Base-by-base conservation (phyloP, 768 basidiomycete genomes). In the Clathrus columnatus region DNA sequence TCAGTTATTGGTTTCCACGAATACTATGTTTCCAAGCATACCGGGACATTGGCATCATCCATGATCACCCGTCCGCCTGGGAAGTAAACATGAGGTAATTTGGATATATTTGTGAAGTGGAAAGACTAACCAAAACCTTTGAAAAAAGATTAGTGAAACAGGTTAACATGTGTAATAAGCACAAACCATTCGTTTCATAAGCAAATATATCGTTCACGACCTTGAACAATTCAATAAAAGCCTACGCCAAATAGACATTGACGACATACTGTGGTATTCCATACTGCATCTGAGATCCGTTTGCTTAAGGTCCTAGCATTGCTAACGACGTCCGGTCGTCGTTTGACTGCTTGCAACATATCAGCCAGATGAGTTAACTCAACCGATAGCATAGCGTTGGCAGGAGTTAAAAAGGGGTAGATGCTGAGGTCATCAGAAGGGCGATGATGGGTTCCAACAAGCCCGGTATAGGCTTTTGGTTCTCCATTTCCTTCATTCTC, bases 21-120 rank as follows among this genome's bases (percentile, higher is more conserved):
- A 27, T 45, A 57, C 46, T 32, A 42, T 4, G 21, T 20, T 32
- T 30, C 2, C 3, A 32, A 4, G 65, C 82, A 61, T 65, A 87
- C 85, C 4, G 87, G 87, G 43, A 90, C 87, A 60, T 90, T 90
- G 5, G 87, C 87, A 60, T 90, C 87, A 60, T 89, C 87, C 87
- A 89, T 89, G 18, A 87, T 78, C 65, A 87, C 87, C 55, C 80
- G 72, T 8, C 81, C 77, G 29, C 87, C 84, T 49, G 84, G n/a
- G n/a, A n/a, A 75, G 7, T 85, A 26, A 45, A 23, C 10, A 14
- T n/a, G n/a, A n/a, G n/a, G n/a, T n/a, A n/a, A n/a, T n/a, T n/a
- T n/a, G n/a, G n/a, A n/a, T n/a, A n/a, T n/a, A n/a, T n/a, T n/a
- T n/a, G n/a, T n/a, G n/a, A n/a, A n/a, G 18, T 46, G 17, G 24